Base-by-base conservation (phyloP, 768 basidiomycete genomes). In the Russula foetens region DNA sequence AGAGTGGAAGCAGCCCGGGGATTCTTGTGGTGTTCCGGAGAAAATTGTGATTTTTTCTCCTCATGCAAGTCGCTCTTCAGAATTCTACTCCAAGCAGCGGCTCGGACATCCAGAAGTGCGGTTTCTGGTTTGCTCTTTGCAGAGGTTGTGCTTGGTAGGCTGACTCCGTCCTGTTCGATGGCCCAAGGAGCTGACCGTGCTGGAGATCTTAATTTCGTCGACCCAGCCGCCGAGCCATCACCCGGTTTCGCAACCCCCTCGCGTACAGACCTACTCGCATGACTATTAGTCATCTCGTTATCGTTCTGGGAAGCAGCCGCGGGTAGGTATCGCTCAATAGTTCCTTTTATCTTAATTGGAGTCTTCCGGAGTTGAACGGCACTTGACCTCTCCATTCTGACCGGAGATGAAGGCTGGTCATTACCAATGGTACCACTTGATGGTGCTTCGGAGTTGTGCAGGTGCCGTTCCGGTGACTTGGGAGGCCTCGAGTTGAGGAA, bases 111-210 rank as follows among this genome's bases (percentile, higher is more conserved):
- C 33, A 78, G 50, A 26, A 79, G 60, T 41, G 77, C 69, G 23
- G 76, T 75, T 23, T 46, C 64, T 23, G 71, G 61, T 35, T 57
- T 60, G 21, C 55, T 58, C 17, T 31, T 49, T 8, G 35, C 26
- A 52, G 67, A 62, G 9, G 28, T 60, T 23, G 66, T 65, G 38
- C 56, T 62, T 5, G 65, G 60, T 14, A 69, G 58, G 19, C 55
- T 56, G 4, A 45, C 38, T 5, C 46, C 63, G 12, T 77, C 74
- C 15, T 69, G 49, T 65, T 85, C 84, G 29, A 85, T 82, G 62
- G 79, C 81, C 84, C 84, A 85, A 8, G 79, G 65, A 21, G 76
- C 73, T 11, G 84, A 84, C 56, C 33, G 56, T 17, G 44, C 50
- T 19, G 51, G 50, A 17, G 51, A 58, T 11, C 44, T 52, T 44